phyloP scores from a whole-genome alignment of 768 basidiomycete genomes.

The Trametes cubensis region DNA sequence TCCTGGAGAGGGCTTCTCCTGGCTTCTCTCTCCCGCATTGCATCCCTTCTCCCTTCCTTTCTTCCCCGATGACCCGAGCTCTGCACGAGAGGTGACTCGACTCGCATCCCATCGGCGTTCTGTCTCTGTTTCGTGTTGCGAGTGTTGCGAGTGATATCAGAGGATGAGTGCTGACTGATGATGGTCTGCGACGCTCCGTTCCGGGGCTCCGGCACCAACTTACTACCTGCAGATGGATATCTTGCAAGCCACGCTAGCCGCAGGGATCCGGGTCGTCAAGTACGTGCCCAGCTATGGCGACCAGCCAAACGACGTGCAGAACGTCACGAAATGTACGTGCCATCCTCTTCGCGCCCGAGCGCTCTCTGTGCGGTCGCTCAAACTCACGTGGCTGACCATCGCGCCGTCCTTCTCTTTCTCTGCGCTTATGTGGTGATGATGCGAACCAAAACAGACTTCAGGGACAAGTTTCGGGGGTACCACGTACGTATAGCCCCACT shows the following conservation, averaged over 20 bases:
- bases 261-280: constrained; percentile 56
- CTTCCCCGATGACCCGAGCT: neutral
- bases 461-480: constrained; percentile 65
- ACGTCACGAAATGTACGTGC: constrained; percentile 65
- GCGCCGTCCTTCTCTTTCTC: neutral
- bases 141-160: no score
- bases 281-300: constrained; percentile 67
- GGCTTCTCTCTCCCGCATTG: neutral
- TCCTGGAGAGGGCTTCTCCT: neutral
- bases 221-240: constrained; percentile 54
- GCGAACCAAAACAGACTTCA: constrained; percentile 56
- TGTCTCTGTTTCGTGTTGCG: no score
- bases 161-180: neutral
- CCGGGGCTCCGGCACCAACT: neutral
- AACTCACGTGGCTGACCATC: neutral
- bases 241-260: constrained; percentile 53
- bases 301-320: constrained; percentile 55
- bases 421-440: no score
- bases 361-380: no score
- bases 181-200: no score
- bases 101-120: no score
- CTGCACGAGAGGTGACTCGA: no score
- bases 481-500: constrained; percentile 46
- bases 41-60: neutral
- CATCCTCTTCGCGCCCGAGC: no score